Evolutionary conservation across 179 eudicot genomes (phyloP), one percentile per base, ranked within the genome.

Genomic region (Carnegiea gigantea): DNA sequence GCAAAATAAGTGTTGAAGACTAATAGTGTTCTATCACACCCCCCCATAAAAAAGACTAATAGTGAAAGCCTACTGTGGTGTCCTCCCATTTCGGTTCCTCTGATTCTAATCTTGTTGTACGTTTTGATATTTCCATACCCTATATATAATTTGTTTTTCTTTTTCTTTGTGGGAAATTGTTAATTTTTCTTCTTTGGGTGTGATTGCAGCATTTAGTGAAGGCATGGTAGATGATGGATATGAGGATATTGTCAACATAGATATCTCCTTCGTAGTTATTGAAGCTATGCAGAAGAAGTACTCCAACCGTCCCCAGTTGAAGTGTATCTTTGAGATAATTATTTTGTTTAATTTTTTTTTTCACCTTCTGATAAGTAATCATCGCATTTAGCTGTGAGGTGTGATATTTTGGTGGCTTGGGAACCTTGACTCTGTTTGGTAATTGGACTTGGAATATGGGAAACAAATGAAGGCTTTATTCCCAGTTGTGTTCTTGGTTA

Each of bases 211-310:
- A 77, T 91, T 95, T 77, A 88, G 98, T 83, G 95, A 95, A 89
- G 95, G 86, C 68, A 90, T 95, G 98, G 91, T 87, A 70, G 84
- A 89, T 65, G 93, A 93, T 87, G 98, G 98, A 44, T 95, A 91
- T 44, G 88, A 72, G 79, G 90, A 92, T 81, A 89, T 95, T 65
- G 89, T 90, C 86, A 95, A 90, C 78, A 79, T 91, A 75, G 98
- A 95, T 87, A 91, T 95, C 59, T 95, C 98, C 40, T 86, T 90
- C 18, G 95, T 93, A 43, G 98, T 90, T 73, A 92, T 95, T 81
- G 92, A 92, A 74, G 92, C 91, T n/a, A 95, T 95, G 98, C 85
- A 86, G 78, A 87, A 83, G 88, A 93, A 92, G 81, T 90, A 93
- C 77, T 54, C 81, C 53, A 79, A 86, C 60, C 67, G 80, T 43